These are phyloP conservation scores for Porcisia deanei DNA, from an alignment of 208 protist species.

Conservation along the genomic window DNA sequence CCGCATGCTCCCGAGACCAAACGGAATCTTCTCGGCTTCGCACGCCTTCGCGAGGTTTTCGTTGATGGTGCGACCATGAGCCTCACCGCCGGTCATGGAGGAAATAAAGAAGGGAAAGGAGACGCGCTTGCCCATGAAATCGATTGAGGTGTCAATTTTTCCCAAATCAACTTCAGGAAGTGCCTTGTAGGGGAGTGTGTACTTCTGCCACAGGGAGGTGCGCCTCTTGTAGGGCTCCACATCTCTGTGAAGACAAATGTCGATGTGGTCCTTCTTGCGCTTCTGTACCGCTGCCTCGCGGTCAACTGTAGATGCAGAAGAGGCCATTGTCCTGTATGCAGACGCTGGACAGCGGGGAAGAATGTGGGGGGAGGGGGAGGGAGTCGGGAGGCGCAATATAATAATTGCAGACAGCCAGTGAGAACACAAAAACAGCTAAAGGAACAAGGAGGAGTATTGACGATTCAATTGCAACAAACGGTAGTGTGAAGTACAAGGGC, in stretches of 20 bases:
- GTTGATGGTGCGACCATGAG: constrained; percentile 90
- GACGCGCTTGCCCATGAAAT: constrained; percentile 72
- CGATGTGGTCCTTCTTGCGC: constrained; percentile 92
- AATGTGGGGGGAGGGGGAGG: background rate
- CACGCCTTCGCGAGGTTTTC: constrained; percentile 90
- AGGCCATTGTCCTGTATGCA: background rate
- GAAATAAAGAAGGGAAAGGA: constrained; percentile 90
- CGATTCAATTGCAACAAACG: background rate
- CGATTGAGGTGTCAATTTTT: constrained; percentile 75
- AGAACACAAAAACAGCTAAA: background rate
- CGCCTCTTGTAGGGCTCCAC: constrained; percentile 81
- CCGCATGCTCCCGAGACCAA: constrained; percentile 91
- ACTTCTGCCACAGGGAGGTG: constrained; percentile 76
- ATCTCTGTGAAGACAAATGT: constrained; percentile 84
- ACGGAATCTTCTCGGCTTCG: constrained; percentile 84
- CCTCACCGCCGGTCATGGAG: constrained; percentile 92
- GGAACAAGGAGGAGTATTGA: background rate
- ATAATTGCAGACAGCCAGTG: background rate
- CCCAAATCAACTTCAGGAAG: constrained; percentile 83
- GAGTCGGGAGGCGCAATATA: too few species aligned
- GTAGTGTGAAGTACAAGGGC: background rate
- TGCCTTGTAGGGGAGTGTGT: constrained; percentile 84
- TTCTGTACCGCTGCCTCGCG: constrained; percentile 72
- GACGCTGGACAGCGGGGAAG: background rate
- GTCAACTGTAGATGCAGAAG: constrained; percentile 11